Evolutionary conservation across 805 yeast genomes (phyloP).

Genomic region (Kuraishia cidri): DNA sequence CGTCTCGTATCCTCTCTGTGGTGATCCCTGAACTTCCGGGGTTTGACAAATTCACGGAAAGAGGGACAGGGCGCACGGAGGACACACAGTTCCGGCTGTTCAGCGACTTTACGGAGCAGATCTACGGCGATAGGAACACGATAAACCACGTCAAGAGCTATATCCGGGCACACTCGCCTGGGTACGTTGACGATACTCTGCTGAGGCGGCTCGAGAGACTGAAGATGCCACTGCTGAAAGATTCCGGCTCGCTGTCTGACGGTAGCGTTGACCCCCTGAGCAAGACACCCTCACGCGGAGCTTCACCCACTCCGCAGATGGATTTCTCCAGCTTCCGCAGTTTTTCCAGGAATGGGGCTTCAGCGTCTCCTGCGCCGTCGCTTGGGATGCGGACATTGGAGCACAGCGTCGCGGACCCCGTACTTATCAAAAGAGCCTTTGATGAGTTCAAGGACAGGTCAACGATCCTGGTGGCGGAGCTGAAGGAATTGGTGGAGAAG

Average conservation of each 20-base stretch:
- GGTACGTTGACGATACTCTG: neutral
- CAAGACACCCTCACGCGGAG: too few species aligned
- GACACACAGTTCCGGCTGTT: neutral
- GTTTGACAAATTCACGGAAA: slow-evolving; percentile 3
- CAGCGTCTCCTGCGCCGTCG: too few species aligned
- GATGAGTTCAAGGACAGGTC: slow-evolving; percentile 2
- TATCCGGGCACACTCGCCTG: slow-evolving; percentile 1
- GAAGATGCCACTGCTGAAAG: slow-evolving; percentile 1
- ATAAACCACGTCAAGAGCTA: slow-evolving; percentile 1
- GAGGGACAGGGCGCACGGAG: slow-evolving; percentile 1
- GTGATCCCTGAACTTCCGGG: slow-evolving; percentile 14
- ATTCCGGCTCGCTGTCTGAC: too few species aligned
- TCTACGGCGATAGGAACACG: neutral
- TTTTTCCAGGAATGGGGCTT: too few species aligned
- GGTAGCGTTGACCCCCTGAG: too few species aligned
- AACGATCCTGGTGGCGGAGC: slow-evolving; percentile 8
- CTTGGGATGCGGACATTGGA: too few species aligned
- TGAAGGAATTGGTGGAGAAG: slow-evolving; percentile 17
- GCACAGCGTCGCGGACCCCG: too few species aligned
- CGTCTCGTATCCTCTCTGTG: slow-evolving; percentile 14
- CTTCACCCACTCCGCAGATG: too few species aligned
- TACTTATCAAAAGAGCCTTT: too few species aligned
- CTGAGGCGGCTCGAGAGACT: slow-evolving; percentile 1
- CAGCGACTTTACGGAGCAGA: slow-evolving; percentile 2
- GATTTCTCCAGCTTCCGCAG: too few species aligned